phyloP scores from a whole-genome alignment of 2,329 filamentous ascomycete species.

The Colletotrichum cuscutae region DNA sequence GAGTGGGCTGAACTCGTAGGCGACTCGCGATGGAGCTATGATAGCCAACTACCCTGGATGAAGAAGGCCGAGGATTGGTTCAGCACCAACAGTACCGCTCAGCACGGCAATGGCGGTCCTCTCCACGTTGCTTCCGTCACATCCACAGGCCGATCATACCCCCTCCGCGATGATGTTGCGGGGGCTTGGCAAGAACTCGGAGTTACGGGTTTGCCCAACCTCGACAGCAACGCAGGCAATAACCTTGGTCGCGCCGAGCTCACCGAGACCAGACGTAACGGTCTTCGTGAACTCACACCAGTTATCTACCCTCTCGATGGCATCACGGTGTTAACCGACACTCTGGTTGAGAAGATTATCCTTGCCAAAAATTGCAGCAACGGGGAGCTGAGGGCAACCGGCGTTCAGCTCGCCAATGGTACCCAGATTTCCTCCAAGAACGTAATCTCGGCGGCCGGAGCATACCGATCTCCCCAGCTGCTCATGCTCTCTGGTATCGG shows the following conservation, averaged over 20 bases:
- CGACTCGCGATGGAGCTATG: slow-evolving; percentile 53
- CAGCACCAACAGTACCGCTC: slow-evolving; percentile 41
- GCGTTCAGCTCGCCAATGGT: slow-evolving; percentile 43
- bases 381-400: slow-evolving; percentile 36
- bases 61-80: slow-evolving; percentile 37
- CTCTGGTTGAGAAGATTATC: slow-evolving; percentile 39
- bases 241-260: slow-evolving; percentile 47
- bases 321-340: slow-evolving; percentile 39
- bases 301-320: slow-evolving; percentile 40
- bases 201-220: slow-evolving; percentile 39
- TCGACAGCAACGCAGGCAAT: slow-evolving; percentile 39
- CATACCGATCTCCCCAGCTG: slow-evolving; percentile 57
- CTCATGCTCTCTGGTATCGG: slow-evolving; percentile 65
- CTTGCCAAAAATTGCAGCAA: neutral
- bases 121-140: slow-evolving; percentile 45
- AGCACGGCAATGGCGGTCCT: slow-evolving; percentile 52
- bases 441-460: slow-evolving; percentile 35
- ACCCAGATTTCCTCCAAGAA: slow-evolving; percentile 39
- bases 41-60: slow-evolving; percentile 42
- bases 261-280: slow-evolving; percentile 39
- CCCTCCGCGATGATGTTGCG: slow-evolving; percentile 46
- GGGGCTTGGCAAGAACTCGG: slow-evolving; percentile 54
- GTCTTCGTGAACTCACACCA: slow-evolving; percentile 39
- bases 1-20: slow-evolving; percentile 19
- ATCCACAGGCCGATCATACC: slow-evolving; percentile 48